A percentile compares a stretch with the other conserved stretches of the same genome.
These are phyloP conservation scores for Cladosporium sp. DNA, from an alignment of 2,329 filamentous ascomycete species.

Conservation along the genomic window DNA sequence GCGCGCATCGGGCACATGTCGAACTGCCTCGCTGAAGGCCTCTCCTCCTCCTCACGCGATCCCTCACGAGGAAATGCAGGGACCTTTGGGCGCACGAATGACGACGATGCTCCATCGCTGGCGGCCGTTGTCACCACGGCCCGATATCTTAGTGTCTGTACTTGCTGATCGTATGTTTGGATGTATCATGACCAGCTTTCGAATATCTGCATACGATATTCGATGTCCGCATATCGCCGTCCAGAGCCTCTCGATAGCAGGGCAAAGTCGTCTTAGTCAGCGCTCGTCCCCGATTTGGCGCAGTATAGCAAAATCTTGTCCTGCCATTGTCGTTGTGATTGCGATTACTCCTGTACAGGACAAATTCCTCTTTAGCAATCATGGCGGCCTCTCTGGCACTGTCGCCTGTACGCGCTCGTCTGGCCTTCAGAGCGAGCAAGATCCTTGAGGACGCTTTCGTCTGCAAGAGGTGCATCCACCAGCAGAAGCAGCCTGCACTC, in stretches of 20 bases:
- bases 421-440: constrained; percentile 19
- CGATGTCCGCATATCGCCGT: constrained; percentile 15
- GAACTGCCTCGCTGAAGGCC: background rate
- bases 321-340: background rate
- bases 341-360: background rate
- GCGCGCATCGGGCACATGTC: constrained; percentile 9
- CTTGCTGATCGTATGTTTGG: no score
- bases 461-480: constrained; percentile 38
- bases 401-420: constrained; percentile 15
- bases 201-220: background rate
- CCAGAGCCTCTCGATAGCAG: background rate
- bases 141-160: background rate
- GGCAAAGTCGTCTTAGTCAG: constrained; percentile 16
- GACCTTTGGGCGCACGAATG: background rate
- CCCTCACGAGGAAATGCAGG: background rate
- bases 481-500: constrained; percentile 27
- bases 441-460: constrained; percentile 32
- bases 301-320: constrained; percentile 6
- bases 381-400: constrained; percentile 19
- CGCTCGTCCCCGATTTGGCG: background rate
- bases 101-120: background rate
- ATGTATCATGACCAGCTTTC: no score
- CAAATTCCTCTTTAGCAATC: background rate
- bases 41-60: background rate
- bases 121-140: background rate